phyloP scores from a whole-genome alignment of 116 monocot species.

The Iris pallida region DNA sequence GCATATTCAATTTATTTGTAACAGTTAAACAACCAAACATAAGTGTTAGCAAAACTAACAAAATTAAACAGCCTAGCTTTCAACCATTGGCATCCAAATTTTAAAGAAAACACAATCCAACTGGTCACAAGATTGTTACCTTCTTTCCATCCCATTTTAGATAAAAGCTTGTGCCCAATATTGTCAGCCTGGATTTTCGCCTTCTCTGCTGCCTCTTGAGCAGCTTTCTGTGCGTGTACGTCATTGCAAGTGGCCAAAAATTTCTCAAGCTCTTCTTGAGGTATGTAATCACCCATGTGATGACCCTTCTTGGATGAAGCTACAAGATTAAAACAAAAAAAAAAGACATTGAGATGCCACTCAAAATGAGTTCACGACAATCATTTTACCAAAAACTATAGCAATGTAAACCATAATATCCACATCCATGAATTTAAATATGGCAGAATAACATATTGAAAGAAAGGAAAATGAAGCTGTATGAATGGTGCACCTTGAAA shows the following conservation, averaged over 20 bases:
- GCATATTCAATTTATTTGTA: too few species aligned
- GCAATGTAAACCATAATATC: background rate
- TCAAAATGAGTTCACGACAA: background rate
- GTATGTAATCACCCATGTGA: conserved; percentile 99
- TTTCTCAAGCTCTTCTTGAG: conserved; percentile 85
- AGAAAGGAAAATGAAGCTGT: background rate
- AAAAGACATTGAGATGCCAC: background rate
- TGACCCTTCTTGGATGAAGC: conserved; percentile 67
- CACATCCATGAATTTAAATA: background rate
- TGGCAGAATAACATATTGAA: background rate
- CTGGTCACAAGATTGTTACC: conserved; percentile 30
- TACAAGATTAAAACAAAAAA: conserved; percentile 17
- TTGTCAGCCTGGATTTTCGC: conserved; percentile 96
- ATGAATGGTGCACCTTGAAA: background rate
- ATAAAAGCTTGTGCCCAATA: conserved; percentile 93
- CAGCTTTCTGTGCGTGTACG: conserved; percentile 52
- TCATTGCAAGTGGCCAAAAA: conserved; percentile 84
- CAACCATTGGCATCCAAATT: background rate
- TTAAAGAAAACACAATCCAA: background rate
- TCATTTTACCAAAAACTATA: background rate
- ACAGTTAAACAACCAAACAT: too few species aligned
- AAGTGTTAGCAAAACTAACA: too few species aligned
- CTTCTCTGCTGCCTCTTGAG: conserved; percentile 71
- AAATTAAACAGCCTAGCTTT: too few species aligned
- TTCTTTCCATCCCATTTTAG: conserved; percentile 99